phyloP scores from a whole-genome alignment of 164 flowering plant species.

The Kingdonia uniflora region DNA sequence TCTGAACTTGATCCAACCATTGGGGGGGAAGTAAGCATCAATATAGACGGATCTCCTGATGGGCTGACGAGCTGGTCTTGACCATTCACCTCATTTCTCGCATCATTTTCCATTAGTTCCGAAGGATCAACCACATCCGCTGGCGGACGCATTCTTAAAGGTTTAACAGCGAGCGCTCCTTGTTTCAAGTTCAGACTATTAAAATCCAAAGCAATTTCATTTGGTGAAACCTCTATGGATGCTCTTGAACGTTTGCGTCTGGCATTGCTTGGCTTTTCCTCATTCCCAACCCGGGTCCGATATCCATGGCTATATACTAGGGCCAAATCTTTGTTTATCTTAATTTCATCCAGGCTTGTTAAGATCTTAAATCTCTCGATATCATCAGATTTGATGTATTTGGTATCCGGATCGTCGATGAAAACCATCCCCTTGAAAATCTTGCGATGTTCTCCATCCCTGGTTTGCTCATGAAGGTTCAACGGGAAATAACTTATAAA shows the following conservation, averaged over 20 bases:
- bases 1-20: not conserved
- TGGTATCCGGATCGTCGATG: not conserved
- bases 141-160: too few species aligned
- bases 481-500: not conserved
- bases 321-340: not conserved
- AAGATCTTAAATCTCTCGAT: not conserved
- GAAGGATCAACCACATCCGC: not conserved
- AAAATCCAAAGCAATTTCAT: too few species aligned
- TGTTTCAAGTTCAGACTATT: too few species aligned
- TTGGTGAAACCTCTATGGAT: too few species aligned
- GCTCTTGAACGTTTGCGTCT: too few species aligned
- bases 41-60: too few species aligned
- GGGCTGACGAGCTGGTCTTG: not conserved
- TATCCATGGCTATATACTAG: too few species aligned
- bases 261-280: too few species aligned
- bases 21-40: too few species aligned
- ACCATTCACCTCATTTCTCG: not conserved
- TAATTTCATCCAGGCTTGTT: not conserved
- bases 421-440: not conserved
- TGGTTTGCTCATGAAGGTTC: not conserved
- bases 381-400: not conserved
- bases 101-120: too few species aligned
- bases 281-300: too few species aligned
- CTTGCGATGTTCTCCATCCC: not conserved
- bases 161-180: too few species aligned